Evolutionary conservation across 176 grass and related monocot genomes (phyloP).

Genomic region (Tillandsia fasciculata): DNA sequence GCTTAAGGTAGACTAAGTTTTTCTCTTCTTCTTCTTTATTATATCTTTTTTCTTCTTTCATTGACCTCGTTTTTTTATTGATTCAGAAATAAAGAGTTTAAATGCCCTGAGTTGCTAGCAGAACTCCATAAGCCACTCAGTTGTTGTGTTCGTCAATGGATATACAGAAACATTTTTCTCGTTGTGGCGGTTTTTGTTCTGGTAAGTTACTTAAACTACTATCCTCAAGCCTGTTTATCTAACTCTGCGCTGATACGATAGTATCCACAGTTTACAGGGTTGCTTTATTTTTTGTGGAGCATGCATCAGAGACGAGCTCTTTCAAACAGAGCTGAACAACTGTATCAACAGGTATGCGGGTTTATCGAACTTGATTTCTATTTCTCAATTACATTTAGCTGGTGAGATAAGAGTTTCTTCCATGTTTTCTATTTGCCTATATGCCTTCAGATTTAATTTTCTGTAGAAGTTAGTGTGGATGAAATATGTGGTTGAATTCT

Average conservation of each 20-base stretch:
- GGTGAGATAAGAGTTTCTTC: neutral
- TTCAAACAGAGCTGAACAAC: conserved; percentile 43
- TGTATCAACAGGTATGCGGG: conserved; percentile 53
- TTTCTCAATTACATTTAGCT: conserved; percentile 10
- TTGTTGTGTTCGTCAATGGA: conserved; percentile 53
- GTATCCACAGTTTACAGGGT: conserved; percentile 39
- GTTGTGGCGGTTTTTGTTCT: conserved; percentile 23
- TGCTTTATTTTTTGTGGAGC: conserved; percentile 36
- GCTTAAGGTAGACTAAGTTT: neutral
- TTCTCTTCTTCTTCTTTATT: conserved; percentile 10
- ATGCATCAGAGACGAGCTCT: conserved; percentile 30
- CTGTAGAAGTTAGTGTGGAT: too few species aligned
- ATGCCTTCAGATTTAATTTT: too few species aligned
- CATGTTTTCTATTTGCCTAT: neutral
- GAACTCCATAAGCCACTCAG: conserved; percentile 43
- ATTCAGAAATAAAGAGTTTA: conserved; percentile 37
- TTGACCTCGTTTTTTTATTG: conserved; percentile 5
- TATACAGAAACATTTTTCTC: conserved; percentile 34
- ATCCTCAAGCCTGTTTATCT: neutral
- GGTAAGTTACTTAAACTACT: conserved; percentile 28
- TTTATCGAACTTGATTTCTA: conserved; percentile 8
- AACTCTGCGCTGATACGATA: conserved; percentile 4
- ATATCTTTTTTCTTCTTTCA: conserved; percentile 5
- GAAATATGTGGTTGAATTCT: too few species aligned
- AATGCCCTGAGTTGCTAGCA: conserved; percentile 60